Conservation (phyloP, 2,329 filamentous ascomycete genomes). For the Sordariomycetes sp. region DNA sequence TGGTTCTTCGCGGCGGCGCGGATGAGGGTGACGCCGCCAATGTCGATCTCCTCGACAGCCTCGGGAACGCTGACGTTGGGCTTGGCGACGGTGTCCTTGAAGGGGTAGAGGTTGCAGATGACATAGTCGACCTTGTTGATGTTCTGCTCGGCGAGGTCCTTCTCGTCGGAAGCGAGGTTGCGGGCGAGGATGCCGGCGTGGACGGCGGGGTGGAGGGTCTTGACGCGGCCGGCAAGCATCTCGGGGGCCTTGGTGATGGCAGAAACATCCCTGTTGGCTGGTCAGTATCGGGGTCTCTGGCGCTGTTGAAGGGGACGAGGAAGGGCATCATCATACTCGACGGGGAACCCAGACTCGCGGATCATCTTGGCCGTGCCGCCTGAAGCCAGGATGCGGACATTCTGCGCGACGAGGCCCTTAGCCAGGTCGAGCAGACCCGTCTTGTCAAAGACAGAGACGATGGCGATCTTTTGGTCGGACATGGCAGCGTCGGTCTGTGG, state of each 20-base stretch:
- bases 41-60: conserved; percentile 98
- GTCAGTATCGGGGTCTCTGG: conserved; percentile 1
- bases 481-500: too few species aligned
- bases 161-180: conserved; percentile 89
- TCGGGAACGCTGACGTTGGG: conserved; percentile 94
- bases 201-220: conserved; percentile 94
- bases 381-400: conserved; percentile 88
- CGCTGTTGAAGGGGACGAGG: background rate
- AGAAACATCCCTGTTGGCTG: conserved; percentile 68
- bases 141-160: conserved; percentile 90
- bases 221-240: conserved; percentile 79
- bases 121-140: conserved; percentile 94
- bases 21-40: conserved; percentile 93
- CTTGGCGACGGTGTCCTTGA: conserved; percentile 97
- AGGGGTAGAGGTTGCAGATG: conserved; percentile 97
- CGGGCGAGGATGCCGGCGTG: conserved; percentile 88
- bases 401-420: conserved; percentile 79
- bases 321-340: conserved; percentile 52
- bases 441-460: conserved; percentile 98
- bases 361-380: conserved; percentile 96
- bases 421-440: conserved; percentile 88
- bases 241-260: conserved; percentile 95
- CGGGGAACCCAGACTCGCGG: conserved; percentile 87
- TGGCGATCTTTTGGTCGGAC: conserved; percentile 57
- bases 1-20: conserved; percentile 98